Evolutionary conservation across 1,284 basidiomycete genomes (phyloP).

Genomic region (Moesziomyces aphidis): DNA sequence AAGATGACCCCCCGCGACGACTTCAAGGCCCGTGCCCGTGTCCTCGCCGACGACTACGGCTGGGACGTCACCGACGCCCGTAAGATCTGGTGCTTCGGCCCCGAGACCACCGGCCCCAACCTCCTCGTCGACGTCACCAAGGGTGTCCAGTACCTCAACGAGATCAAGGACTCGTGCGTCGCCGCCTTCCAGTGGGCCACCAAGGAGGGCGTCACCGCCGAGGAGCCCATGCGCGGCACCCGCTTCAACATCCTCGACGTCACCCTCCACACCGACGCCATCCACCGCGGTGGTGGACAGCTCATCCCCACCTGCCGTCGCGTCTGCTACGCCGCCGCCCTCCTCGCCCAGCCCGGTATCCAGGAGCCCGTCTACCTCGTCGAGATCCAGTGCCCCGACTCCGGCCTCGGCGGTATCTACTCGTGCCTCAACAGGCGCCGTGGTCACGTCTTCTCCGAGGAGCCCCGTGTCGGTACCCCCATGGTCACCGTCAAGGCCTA

Average conservation of each 20-base stretch:
- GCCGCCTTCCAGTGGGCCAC: conserved; percentile 99
- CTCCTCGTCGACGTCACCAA: conserved; percentile 98
- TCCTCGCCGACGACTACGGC: conserved; percentile 94
- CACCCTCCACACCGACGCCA: conserved; percentile 96
- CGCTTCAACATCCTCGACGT: conserved; percentile 97
- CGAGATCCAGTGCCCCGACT: conserved; percentile 98
- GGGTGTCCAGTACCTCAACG: conserved; percentile 80
- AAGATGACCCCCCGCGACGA: conserved; percentile 92
- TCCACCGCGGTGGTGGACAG: conserved; percentile 99
- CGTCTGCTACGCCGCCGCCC: conserved; percentile 93
- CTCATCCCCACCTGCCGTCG: conserved; percentile 96
- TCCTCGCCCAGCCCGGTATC: conserved; percentile 89
- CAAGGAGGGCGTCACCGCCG: conserved; percentile 83
- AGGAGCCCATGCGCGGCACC: conserved; percentile 99
- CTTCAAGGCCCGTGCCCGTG: conserved; percentile 94
- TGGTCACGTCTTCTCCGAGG: conserved; percentile 98
- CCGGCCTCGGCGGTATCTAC: conserved; percentile 99
- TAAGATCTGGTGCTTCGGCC: conserved; percentile 99
- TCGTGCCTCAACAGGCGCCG: conserved; percentile 91
- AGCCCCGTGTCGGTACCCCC: conserved; percentile 95
- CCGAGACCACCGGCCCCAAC: conserved; percentile 97
- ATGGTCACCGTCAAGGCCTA: conserved; percentile 99
- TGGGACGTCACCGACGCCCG: conserved; percentile 99
- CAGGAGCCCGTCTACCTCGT: conserved; percentile 98
- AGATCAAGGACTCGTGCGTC: conserved; percentile 99